Evolutionary conservation across 2,329 filamentous ascomycete species (phyloP).

Genomic region (Fonsecaea erecta): DNA sequence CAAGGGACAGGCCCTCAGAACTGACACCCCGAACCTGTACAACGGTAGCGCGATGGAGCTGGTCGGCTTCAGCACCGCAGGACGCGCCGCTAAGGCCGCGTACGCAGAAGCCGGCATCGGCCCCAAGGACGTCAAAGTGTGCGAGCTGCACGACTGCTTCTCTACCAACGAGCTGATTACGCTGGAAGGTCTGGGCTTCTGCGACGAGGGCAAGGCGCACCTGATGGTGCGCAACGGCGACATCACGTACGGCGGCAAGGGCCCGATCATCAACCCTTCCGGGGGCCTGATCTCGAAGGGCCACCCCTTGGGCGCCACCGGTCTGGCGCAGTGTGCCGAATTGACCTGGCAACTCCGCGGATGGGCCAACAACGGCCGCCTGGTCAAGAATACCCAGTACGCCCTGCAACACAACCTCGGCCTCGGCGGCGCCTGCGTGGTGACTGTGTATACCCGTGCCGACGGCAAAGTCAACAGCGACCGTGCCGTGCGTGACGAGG

Average conservation of each 20-base stretch:
- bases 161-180: conserved; percentile 93
- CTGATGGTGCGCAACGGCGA: conserved; percentile 85
- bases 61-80: conserved; percentile 84
- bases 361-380: conserved; percentile 87
- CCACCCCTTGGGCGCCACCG: conserved; percentile 89
- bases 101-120: conserved; percentile 71
- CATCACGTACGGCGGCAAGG: conserved; percentile 83
- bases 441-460: conserved; percentile 83
- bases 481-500: conserved; percentile 62
- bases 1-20: conserved; percentile 83
- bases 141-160: conserved; percentile 96
- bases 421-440: conserved; percentile 85
- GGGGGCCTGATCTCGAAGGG: conserved; percentile 95
- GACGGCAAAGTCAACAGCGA: conserved; percentile 66
- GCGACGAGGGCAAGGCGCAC: conserved; percentile 79
- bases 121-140: conserved; percentile 74
- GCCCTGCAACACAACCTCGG: conserved; percentile 93
- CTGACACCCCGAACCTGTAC: conserved; percentile 82
- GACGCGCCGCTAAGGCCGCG: conserved; percentile 70
- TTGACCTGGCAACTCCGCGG: conserved; percentile 93
- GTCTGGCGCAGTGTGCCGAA: conserved; percentile 91
- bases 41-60: conserved; percentile 78
- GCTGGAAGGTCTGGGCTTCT: conserved; percentile 85
- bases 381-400: conserved; percentile 68
- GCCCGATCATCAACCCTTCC: conserved; percentile 82